A percentile compares a stretch with the other conserved stretches of the same genome.
Evolutionary conservation across 176 grass and related monocot genomes (phyloP).

Genomic region (Eragrostis nindensis): DNA sequence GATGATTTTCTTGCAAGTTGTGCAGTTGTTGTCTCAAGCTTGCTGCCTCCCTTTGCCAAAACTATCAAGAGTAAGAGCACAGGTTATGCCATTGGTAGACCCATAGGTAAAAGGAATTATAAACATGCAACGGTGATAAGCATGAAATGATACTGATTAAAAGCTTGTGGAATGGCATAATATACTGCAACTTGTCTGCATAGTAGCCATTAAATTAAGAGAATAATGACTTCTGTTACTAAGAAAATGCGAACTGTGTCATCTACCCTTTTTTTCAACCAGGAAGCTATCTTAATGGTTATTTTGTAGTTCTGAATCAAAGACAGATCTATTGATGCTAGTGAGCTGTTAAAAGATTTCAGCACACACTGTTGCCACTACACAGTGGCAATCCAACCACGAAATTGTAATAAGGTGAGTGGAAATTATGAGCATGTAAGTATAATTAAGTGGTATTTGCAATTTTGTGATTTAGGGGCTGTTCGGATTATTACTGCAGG

Average conservation of each 20-base stretch:
- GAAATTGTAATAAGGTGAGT: constrained; percentile 14
- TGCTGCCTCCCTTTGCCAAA: constrained; percentile 94
- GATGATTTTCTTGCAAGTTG: constrained; percentile 90
- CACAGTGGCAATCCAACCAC: neutral
- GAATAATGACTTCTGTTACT: neutral
- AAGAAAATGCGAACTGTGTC: neutral
- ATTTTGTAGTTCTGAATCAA: neutral
- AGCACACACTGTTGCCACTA: neutral
- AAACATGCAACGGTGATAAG: neutral
- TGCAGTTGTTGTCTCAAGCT: constrained; percentile 99
- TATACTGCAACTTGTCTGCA: constrained; percentile 1
- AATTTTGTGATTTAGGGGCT: constrained; percentile 1
- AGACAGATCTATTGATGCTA: no score
- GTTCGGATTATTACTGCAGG: no score
- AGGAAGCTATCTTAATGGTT: constrained; percentile 4
- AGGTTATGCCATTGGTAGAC: constrained; percentile 25
- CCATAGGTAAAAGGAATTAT: neutral
- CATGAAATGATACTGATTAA: neutral
- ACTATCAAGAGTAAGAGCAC: constrained; percentile 50
- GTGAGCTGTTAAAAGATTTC: neutral
- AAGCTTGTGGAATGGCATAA: constrained; percentile 5
- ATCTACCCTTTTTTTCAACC: neutral
- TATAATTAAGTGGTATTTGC: neutral
- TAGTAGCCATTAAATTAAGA: neutral
- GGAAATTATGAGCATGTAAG: neutral